Evolutionary conservation across 2,329 filamentous ascomycete genomes (phyloP), one percentile per base, ranked within the genome.

Genomic region (Coniochaeta prunicola): DNA sequence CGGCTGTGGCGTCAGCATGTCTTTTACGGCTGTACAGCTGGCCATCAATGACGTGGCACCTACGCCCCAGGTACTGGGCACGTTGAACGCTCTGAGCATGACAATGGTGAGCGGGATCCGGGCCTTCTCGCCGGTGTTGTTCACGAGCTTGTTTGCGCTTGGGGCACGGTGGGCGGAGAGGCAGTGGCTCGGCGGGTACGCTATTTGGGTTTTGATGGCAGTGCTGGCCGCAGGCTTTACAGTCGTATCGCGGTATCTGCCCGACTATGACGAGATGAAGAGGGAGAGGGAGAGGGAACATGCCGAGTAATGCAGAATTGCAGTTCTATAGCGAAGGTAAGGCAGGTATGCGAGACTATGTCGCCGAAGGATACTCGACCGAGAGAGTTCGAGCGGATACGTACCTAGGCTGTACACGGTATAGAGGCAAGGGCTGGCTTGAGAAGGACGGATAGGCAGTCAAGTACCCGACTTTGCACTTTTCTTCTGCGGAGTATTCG

Each of bases 41-140:
- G 84, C 85, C 0, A 68, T 93, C 33, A 93, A 93, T 70, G 88
- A 92, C 59, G 82, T 89, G 2, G 80, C 86, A 0, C 90, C 90
- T 0, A 83, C 79, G 10, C 80, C 83, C 1, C 76, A 77, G 45
- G 81, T 84, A 0, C 75, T 93, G 10, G 89, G 87, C 0, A 91
- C 84, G 0, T 74, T 94, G 30, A 93, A 93, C 64, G 86, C 87
- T 0, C 65, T 91, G 1, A 81, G 83, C 0, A 74, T 93, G 59
- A 87, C 88, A 0, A 66, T 84, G 0, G 72, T 77, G 0, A 86
- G 84, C 62, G 86, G 75, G 0, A 74, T 90, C 31, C 78, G 90
- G 15, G 80, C 89, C 0, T 76, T 92, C 42, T 79, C 81, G 0
- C 90, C 90, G 0, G 87, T 83, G 0, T 65, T 85, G 0, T 86